Base-by-base conservation (phyloP, 1,284 basidiomycete species). In the Ceratobasidium sp. region DNA sequence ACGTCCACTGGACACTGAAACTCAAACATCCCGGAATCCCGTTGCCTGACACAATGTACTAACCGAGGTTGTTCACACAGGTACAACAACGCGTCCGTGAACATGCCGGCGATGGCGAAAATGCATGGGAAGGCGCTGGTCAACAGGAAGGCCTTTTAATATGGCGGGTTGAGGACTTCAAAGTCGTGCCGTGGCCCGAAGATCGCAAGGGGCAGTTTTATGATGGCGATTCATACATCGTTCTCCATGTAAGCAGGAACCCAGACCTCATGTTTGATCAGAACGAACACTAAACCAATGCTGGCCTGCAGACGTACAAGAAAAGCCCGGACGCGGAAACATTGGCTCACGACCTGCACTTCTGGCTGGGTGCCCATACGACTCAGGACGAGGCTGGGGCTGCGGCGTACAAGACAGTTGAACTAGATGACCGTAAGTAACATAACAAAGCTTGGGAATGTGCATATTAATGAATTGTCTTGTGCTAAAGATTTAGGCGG, bases 351-450 rank as follows among this genome's bases (percentile, higher is more conserved):
- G 85, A 90, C 79, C 82, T 90, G 19, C 88, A 89, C 79, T 90
- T 90, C 79, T 90, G 89, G 89, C 82, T 90, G 2, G 88, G 89
- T 1, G 80, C 84, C 63, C 82, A 88, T 58, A 90, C 89, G 0
- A 86, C 83, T 11, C 87, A 88, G 77, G 88, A 90, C 76, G 88
- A 90, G 79, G 88, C 88, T 16, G 88, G 86, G 2, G 89, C 88
- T 5, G 89, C 88, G 1, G 89, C 88, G 0, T 90, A 89, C 80
- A 90, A 89, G 83, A 88, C 88, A 1, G 88, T 90, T 16, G 89
- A 90, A 78, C 82, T 90, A 1, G 89, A 90, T 75, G 89, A 90
- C 78, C 84, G 89, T 89, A 76, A 74, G 87, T 83, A 9, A 19
- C 41, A 11, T 16, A 62, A 62, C 29, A 65, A 54, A 16, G 49